Conservation (phyloP, 495 filamentous ascomycete genomes). For the Achaetomiella virescens region DNA sequence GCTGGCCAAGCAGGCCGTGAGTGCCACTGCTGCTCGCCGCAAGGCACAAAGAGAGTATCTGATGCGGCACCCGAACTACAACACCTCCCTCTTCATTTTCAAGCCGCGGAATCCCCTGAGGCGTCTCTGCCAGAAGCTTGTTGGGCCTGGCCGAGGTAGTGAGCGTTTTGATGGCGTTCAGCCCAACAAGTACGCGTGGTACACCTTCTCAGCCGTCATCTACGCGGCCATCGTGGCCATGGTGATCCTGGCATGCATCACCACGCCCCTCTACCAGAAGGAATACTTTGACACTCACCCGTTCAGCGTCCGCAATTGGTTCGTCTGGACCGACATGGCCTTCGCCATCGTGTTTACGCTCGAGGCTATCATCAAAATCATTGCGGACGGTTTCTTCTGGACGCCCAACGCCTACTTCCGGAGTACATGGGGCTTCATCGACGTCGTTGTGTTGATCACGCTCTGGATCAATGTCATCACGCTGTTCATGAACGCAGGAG, state of each 20-base stretch:
- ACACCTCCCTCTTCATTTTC: conserved; percentile 88
- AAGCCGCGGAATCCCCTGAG: conserved; percentile 67
- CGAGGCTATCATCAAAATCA: conserved; percentile 86
- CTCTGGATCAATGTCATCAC: conserved; percentile 94
- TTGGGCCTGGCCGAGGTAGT: conserved; percentile 82
- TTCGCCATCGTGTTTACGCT: conserved; percentile 85
- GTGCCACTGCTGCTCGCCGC: conserved; percentile 73
- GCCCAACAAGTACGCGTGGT: conserved; percentile 85
- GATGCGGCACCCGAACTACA: conserved; percentile 80
- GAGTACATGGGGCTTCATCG: conserved; percentile 94
- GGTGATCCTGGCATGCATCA: conserved; percentile 91
- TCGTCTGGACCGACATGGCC: conserved; percentile 81
- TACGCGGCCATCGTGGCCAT: conserved; percentile 94
- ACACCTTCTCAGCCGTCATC: conserved; percentile 85
- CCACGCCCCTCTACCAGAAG: conserved; percentile 88
- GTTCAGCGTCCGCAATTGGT: conserved; percentile 66
- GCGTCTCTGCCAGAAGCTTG: conserved; percentile 78
- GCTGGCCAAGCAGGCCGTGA: conserved; percentile 85
- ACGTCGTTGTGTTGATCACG: conserved; percentile 85
- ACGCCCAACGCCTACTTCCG: conserved; percentile 96
- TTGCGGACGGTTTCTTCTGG: conserved; percentile 95
- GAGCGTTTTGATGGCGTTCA: conserved; percentile 81
- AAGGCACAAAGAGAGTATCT: conserved; percentile 87
- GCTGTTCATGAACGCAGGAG: conserved; percentile 67
- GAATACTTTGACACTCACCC: conserved; percentile 60